Evolutionary conservation across 1,284 basidiomycete species (phyloP).

Genomic region (Sanghuangporus weigelae): DNA sequence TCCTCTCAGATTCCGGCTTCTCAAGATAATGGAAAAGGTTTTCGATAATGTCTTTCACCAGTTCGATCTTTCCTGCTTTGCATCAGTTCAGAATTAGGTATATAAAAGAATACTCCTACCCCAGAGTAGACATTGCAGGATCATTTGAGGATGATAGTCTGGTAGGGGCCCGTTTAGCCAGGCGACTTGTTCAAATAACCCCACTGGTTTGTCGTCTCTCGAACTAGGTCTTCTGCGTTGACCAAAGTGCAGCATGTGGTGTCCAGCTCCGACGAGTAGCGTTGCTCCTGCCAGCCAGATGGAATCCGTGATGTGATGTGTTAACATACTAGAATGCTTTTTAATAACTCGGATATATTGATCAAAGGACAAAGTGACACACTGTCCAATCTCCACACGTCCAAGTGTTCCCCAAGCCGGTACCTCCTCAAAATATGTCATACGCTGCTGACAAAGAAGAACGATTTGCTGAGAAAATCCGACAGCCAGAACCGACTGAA

Average conservation of each 20-base stretch:
- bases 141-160: conserved; percentile 88
- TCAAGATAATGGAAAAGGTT: conserved; percentile 49
- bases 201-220: conserved; percentile 26
- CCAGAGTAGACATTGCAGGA: conserved; percentile 89
- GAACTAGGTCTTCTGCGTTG: conserved; percentile 20
- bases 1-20: conserved; percentile 28
- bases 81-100: background rate
- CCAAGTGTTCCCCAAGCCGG: conserved; percentile 77
- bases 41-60: conserved; percentile 78
- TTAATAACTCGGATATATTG: background rate
- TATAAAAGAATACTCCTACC: conserved; percentile 41
- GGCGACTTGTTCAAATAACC: conserved; percentile 79
- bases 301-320: conserved; percentile 76
- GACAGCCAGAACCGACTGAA: conserved; percentile 84
- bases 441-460: conserved; percentile 82
- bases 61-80: conserved; percentile 65
- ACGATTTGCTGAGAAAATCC: conserved; percentile 76
- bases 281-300: conserved; percentile 83
- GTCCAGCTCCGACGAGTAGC: conserved; percentile 70
- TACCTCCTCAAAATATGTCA: conserved; percentile 82
- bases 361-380: conserved; percentile 21
- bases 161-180: conserved; percentile 77
- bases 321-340: conserved; percentile 51
- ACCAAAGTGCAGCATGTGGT: conserved; percentile 69
- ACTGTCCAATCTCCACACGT: conserved; percentile 68